Evolutionary conservation across 75 land plant genomes (phyloP).

Genomic region (Sequoiadendron giganteum): DNA sequence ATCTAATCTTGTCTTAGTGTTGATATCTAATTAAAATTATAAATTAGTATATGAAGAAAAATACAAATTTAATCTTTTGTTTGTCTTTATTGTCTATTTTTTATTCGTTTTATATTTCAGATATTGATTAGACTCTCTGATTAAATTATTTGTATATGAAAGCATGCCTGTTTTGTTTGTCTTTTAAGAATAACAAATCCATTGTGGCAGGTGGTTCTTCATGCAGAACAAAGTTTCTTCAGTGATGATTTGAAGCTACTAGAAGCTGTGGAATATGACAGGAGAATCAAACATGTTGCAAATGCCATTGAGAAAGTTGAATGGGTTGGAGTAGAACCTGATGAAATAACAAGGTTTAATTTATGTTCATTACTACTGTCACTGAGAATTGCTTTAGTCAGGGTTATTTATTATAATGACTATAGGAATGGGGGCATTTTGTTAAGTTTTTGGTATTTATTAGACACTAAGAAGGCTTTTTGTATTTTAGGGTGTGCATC

Average conservation of each 20-base stretch:
- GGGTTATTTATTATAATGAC: background rate
- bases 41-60: background rate
- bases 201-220: slow-evolving; percentile 47
- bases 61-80: background rate
- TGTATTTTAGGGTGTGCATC: too few species aligned
- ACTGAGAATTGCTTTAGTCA: background rate
- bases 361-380: background rate
- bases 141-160: background rate
- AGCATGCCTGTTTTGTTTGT: background rate
- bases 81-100: background rate
- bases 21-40: background rate
- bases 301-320: slow-evolving; percentile 71
- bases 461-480: background rate
- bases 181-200: background rate
- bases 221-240: slow-evolving; percentile 40
- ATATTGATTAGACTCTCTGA: background rate
- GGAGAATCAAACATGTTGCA: slow-evolving; percentile 61
- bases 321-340: slow-evolving; percentile 80
- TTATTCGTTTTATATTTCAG: background rate
- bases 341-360: slow-evolving; percentile 74
- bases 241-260: slow-evolving; percentile 83
- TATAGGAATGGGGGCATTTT: background rate
- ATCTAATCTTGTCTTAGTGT: background rate
- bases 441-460: background rate
- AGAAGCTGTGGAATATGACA: slow-evolving; percentile 77